Evolutionary conservation across 495 filamentous ascomycete species (phyloP).

Genomic region (Penicillium fimorum): DNA sequence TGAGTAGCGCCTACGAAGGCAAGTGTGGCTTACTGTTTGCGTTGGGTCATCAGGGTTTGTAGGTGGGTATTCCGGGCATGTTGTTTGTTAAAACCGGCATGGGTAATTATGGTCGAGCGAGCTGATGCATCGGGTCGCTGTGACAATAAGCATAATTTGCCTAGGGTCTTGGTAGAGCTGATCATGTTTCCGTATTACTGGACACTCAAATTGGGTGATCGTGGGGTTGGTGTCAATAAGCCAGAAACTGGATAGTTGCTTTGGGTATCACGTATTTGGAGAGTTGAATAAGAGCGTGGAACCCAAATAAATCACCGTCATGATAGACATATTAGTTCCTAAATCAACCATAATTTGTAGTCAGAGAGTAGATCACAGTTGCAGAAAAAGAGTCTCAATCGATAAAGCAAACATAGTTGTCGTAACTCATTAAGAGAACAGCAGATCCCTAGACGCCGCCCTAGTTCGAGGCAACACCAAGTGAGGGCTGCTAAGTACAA

Average conservation of each 20-base stretch:
- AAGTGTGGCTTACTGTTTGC: background rate
- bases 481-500: background rate
- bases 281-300: background rate
- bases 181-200: background rate
- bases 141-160: background rate
- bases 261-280: background rate
- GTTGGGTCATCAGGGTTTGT: background rate
- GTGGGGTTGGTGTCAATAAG: background rate
- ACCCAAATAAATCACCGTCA: background rate
- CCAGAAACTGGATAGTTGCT: background rate
- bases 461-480: background rate
- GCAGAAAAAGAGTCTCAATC: background rate
- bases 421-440: constrained; percentile 1
- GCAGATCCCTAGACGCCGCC: constrained; percentile 1
- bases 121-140: background rate
- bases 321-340: background rate
- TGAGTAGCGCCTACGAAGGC: background rate
- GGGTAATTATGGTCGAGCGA: background rate
- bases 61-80: background rate
- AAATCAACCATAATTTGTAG: background rate
- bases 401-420: background rate
- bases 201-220: background rate
- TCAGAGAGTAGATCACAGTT: constrained; percentile 9
- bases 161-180: background rate
- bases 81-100: background rate